These are phyloP conservation scores for Cladosporium sp. DNA, from an alignment of 2,329 filamentous ascomycete species.

Conservation along the genomic window DNA sequence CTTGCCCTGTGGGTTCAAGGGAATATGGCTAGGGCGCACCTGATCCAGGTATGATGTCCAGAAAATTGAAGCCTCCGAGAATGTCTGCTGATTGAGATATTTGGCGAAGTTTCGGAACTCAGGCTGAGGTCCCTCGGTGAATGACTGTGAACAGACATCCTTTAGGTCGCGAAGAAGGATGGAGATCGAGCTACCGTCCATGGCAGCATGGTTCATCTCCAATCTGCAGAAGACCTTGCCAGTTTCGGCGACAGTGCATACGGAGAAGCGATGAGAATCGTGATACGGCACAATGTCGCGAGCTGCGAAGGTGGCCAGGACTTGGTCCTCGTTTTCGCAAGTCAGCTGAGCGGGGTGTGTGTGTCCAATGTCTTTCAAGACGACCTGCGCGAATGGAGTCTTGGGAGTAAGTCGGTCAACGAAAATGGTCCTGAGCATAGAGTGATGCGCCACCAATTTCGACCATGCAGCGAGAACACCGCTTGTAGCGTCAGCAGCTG, in stretches of 20 bases:
- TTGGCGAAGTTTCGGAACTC: conserved; percentile 7
- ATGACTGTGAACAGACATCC: neutral
- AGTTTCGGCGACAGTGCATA: neutral
- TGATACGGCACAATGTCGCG: conserved; percentile 10
- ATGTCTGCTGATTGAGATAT: neutral
- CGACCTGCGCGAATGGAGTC: conserved; percentile 6
- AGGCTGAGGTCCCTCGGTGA: neutral
- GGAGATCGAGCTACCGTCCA: conserved; percentile 46
- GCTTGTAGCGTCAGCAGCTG: neutral
- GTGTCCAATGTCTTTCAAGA: conserved; percentile 9
- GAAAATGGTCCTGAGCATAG: conserved; percentile 38
- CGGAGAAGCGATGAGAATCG: conserved; percentile 10
- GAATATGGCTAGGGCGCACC: conserved; percentile 2
- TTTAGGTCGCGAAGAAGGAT: conserved; percentile 5
- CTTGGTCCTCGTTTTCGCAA: conserved; percentile 4
- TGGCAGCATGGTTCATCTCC: conserved; percentile 27
- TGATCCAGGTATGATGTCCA: conserved; percentile 5
- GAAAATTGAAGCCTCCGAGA: neutral
- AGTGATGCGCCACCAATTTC: conserved; percentile 25
- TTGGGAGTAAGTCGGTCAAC: conserved; percentile 15
- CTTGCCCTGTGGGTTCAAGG: conserved; percentile 6
- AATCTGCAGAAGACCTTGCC: conserved; percentile 6
- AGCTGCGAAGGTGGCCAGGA: conserved; percentile 5
- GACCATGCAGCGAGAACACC: conserved; percentile 27
- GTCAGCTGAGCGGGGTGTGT: conserved; percentile 1